Evolutionary conservation across 495 filamentous ascomycete species (phyloP).

Genomic region (Pyrenula massariospora): DNA sequence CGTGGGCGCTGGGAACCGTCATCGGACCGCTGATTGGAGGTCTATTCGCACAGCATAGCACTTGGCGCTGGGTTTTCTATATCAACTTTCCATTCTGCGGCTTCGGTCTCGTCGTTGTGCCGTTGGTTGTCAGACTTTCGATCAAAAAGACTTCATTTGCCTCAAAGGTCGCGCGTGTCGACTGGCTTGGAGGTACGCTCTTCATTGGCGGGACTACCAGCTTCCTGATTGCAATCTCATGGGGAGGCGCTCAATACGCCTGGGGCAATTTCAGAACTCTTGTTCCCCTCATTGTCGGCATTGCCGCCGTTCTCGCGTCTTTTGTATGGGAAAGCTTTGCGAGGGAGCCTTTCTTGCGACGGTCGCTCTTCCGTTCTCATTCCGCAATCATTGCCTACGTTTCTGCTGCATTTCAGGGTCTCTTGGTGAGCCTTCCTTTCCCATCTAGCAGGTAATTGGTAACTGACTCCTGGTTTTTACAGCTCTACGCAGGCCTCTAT

Average conservation of each 20-base stretch:
- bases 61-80: conserved; percentile 63
- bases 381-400: conserved; percentile 16
- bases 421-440: conserved; percentile 13
- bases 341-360: conserved; percentile 33
- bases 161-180: conserved; percentile 14
- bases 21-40: conserved; percentile 32
- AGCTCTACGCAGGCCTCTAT: conserved; percentile 33
- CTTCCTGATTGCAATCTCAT: conserved; percentile 43
- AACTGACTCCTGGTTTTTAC: no score
- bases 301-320: conserved; percentile 12
- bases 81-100: conserved; percentile 27
- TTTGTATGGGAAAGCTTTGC: conserved; percentile 31
- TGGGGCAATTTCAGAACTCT: conserved; percentile 35
- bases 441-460: background rate
- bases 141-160: conserved; percentile 10
- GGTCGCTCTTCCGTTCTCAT: conserved; percentile 27
- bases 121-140: conserved; percentile 11
- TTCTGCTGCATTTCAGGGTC: conserved; percentile 35
- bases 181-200: conserved; percentile 29
- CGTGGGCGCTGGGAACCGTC: conserved; percentile 22
- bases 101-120: conserved; percentile 13
- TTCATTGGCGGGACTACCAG: conserved; percentile 34
- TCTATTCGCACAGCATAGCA: conserved; percentile 36
- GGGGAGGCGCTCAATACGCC: conserved; percentile 42
- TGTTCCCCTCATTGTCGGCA: conserved; percentile 33